A percentile compares a stretch with the other conserved stretches of the same genome.
These are phyloP conservation scores for Phytophthora hybrid DNA, from an alignment of 352 stramenopile species.

Conservation along the genomic window DNA sequence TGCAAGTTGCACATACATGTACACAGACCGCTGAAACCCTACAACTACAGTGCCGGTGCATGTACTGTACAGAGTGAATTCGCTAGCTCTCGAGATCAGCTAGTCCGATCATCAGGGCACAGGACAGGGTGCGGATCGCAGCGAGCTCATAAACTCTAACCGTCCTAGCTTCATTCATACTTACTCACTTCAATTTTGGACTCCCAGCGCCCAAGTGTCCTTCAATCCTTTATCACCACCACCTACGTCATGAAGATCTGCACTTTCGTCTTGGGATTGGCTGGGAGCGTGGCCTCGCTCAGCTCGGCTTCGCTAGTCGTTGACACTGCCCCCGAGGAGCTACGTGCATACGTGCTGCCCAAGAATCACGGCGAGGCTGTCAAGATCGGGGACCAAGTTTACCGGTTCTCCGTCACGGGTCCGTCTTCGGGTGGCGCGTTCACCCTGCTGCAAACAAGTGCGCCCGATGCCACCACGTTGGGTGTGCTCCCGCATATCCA, in stretches of 20 bases:
- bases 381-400: constrained; percentile 52
- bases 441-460: constrained; percentile 55
- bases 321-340: constrained; percentile 46
- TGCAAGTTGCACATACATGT: neutral
- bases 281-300: constrained; percentile 26
- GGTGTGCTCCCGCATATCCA: constrained; percentile 64
- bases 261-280: constrained; percentile 25
- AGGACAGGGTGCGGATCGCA: neutral
- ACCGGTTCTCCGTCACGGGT: constrained; percentile 62
- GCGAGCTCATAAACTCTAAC: neutral
- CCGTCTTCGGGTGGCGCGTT: constrained; percentile 54
- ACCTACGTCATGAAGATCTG: constrained; percentile 35
- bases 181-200: constrained; percentile 37
- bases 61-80: neutral
- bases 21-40: neutral
- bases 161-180: neutral
- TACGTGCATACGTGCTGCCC: constrained; percentile 57
- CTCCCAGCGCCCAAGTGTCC: neutral
- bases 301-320: constrained; percentile 48
- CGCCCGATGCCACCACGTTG: constrained; percentile 53
- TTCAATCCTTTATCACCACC: neutral
- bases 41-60: too few relatives aligned
- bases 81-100: neutral
- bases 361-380: constrained; percentile 53
- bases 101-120: neutral